phyloP scores from a whole-genome alignment of 2,329 filamentous ascomycete genomes.

The Calonectria fujianensis region DNA sequence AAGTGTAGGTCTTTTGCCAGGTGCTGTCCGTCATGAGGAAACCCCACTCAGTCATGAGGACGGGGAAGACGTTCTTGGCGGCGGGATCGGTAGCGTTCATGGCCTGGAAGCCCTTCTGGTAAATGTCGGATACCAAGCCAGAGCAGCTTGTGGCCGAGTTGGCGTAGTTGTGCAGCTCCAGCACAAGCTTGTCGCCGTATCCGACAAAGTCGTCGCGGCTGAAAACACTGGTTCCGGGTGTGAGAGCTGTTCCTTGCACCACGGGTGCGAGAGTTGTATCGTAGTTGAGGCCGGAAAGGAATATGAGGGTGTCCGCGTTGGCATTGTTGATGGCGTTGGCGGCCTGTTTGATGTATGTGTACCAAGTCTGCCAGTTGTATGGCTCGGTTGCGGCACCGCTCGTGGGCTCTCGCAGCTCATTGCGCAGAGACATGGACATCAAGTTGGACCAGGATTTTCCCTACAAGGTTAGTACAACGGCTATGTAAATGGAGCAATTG shows the following conservation, averaged over 20 bases:
- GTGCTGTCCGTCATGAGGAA: constrained; percentile 69
- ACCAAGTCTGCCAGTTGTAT: constrained; percentile 76
- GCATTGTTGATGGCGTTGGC: constrained; percentile 69
- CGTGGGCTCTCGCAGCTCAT: constrained; percentile 70
- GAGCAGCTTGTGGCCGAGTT: constrained; percentile 69
- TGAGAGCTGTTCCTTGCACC: constrained; percentile 67
- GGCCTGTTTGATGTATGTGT: constrained; percentile 69
- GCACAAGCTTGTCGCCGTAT: constrained; percentile 73
- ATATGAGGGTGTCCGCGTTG: constrained; percentile 73
- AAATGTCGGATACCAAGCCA: constrained; percentile 66
- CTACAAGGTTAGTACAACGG: constrained; percentile 48
- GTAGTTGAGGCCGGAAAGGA: constrained; percentile 75
- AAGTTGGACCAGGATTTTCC: constrained; percentile 69
- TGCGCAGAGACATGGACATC: constrained; percentile 71
- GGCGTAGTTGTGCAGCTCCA: constrained; percentile 78
- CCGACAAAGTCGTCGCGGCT: constrained; percentile 66
- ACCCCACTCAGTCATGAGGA: constrained; percentile 73
- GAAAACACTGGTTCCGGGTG: constrained; percentile 67
- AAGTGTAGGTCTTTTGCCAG: constrained; percentile 70
- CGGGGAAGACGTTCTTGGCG: constrained; percentile 60
- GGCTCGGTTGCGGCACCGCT: constrained; percentile 54
- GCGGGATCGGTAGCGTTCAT: constrained; percentile 62
- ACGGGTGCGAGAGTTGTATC: constrained; percentile 74
- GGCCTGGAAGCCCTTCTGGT: constrained; percentile 72
- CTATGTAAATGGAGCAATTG: fast-evolving